Evolutionary conservation across 140 eudicot genomes (phyloP), one percentile per base, ranked within the genome.

Genomic region (Cichorium intybus): DNA sequence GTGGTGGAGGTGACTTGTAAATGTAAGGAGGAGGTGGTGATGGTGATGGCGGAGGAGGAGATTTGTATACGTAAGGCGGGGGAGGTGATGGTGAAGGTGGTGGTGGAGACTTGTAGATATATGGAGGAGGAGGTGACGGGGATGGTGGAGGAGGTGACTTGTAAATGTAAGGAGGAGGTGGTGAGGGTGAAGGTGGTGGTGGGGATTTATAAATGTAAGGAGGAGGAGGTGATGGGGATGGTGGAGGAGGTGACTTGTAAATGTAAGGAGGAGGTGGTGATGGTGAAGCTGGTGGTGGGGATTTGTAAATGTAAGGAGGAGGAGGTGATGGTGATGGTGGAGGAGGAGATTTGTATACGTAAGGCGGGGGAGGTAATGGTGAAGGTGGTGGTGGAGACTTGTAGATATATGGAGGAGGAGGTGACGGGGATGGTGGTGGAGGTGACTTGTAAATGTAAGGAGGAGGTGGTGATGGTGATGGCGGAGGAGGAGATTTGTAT

Each of bases 61-160:
- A 66, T 9, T 34, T 66, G 1, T 66, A 66, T 0, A 21, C 0
- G 6, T 34, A 66, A 0, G 72, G 72, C 0, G 72, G 72, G 0
- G 62, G 72, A 0, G 72, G 52, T 22, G 72, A 66, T 0, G 61
- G 71, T 3, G 62, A 23, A 0, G 72, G 72, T 23, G 72, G 72
- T n/a, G 72, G 72, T 34, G 72, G 72, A 0, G 72, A 66, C 20
- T 15, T 66, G 4, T 67, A 67, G 0, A 4, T 0, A 6, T 66
- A 66, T 0, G 62, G 72, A 0, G 62, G 62, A 0, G 63, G 72
- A 0, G 62, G 72, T 23, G 72, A 41, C 0, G 18, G 48, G 2
- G 48, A 35, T 0, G 47, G 63, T 2, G 63, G 48, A 0, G 31
- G 60, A 4, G 60, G 60, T 1, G 60, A 55, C n/a, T 26, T 55